Conservation (phyloP, 805 yeast species). For the Cyberlindnera veronae region DNA sequence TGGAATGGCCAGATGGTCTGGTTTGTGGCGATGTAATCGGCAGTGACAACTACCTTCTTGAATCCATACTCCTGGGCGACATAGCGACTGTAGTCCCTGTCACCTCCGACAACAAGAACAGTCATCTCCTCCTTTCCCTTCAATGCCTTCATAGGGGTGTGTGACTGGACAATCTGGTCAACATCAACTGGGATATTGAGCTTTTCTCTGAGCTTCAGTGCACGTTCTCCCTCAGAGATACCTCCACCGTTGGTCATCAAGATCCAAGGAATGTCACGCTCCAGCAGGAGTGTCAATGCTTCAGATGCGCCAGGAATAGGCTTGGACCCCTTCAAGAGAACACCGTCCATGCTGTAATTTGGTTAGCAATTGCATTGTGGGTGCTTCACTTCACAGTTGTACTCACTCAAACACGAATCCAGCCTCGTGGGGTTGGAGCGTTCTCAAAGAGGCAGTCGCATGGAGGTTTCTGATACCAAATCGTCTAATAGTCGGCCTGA, state of each 20-base stretch:
- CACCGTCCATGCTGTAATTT: constrained; percentile 76
- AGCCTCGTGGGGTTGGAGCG: constrained; percentile 9
- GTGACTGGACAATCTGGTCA: constrained; percentile 75
- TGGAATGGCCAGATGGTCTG: constrained; percentile 82
- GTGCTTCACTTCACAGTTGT: no score
- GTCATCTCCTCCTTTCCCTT: constrained; percentile 47
- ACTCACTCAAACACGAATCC: constrained; percentile 18
- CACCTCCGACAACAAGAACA: constrained; percentile 85
- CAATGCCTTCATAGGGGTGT: constrained; percentile 75
- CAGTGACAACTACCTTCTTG: constrained; percentile 64
- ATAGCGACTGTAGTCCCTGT: constrained; percentile 58
- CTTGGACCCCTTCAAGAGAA: constrained; percentile 66
- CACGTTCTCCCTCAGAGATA: constrained; percentile 57
- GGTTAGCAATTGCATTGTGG: neutral
- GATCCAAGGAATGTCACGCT: constrained; percentile 67
- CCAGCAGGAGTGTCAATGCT: constrained; percentile 53
- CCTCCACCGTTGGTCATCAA: constrained; percentile 93
- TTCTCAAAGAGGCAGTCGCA: neutral
- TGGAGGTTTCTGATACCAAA: neutral
- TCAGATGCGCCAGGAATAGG: constrained; percentile 63
- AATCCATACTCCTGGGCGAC: constrained; percentile 82
- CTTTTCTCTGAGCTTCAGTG: constrained; percentile 44
- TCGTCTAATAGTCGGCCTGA: neutral
- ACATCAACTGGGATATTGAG: constrained; percentile 33
- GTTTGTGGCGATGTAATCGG: constrained; percentile 60